Percentiles rank a stretch among this genome's conserved stretches.
Evolutionary conservation across 2,329 filamentous ascomycete genomes (phyloP).

Genomic region (Curvularia verruculosa): DNA sequence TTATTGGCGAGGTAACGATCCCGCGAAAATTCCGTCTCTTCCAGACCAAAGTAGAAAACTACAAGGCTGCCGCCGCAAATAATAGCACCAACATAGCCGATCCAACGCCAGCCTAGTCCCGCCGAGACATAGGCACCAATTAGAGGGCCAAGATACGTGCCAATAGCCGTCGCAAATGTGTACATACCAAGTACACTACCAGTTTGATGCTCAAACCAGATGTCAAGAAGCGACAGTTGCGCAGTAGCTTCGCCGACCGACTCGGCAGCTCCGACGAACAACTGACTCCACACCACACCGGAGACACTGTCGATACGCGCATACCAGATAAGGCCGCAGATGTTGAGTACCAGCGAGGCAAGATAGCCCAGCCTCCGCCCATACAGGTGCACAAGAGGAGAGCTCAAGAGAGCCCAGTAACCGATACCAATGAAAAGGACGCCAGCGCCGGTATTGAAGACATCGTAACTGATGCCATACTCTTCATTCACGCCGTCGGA

Average conservation of each 20-base stretch:
- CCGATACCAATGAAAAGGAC: neutral
- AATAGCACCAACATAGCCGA: neutral
- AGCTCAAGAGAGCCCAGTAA: conserved; percentile 4
- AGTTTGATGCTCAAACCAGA: conserved; percentile 4
- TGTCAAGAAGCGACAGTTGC: conserved; percentile 2
- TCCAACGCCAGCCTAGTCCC: conserved; percentile 1
- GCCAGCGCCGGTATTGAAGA: conserved; percentile 1
- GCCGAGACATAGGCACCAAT: conserved; percentile 1
- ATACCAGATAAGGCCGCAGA: conserved; percentile 3
- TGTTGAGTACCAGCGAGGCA: conserved; percentile 2
- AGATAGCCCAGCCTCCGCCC: conserved; percentile 1
- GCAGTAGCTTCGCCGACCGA: conserved; percentile 3
- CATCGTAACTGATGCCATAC: conserved; percentile 1
- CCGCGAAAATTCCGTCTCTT: conserved; percentile 1
- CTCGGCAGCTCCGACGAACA: conserved; percentile 2
- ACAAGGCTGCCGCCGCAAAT: neutral
- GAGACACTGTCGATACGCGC: conserved; percentile 1
- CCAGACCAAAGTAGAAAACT: neutral
- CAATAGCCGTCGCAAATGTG: conserved; percentile 3
- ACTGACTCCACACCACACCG: conserved; percentile 1
- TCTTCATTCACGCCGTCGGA: conserved; percentile 1
- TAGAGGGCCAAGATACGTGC: conserved; percentile 1
- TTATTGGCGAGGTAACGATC: neutral
- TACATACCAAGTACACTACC: conserved; percentile 2
- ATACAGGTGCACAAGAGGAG: conserved; percentile 2